These are phyloP conservation scores for Musa schizocarpa DNA, from an alignment of 176 grass and related monocot genomes.

Conservation along the genomic window DNA sequence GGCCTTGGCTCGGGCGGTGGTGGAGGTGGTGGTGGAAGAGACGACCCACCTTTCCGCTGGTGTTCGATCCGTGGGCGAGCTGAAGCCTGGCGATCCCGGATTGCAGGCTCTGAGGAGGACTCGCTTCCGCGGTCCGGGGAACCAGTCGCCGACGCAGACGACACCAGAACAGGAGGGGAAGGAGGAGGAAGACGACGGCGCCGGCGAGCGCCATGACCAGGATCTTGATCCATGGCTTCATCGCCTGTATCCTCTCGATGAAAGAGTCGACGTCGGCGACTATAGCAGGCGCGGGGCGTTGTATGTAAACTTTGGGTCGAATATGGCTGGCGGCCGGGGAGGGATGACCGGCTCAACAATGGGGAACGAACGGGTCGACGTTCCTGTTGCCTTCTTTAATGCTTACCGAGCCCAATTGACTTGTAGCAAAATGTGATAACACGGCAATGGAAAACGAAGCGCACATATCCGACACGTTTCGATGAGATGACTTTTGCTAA, in stretches of 20 bases:
- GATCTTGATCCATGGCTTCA: slow-evolving; percentile 39
- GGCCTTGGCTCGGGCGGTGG: slow-evolving; percentile 18
- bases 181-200: slow-evolving; percentile 18
- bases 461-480: background rate
- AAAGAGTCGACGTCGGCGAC: background rate
- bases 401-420: no score
- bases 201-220: slow-evolving; percentile 23
- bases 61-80: slow-evolving; percentile 24
- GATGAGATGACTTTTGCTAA: background rate
- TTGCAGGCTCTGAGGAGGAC: slow-evolving; percentile 4
- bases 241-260: background rate
- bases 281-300: background rate
- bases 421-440: no score
- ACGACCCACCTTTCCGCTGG: slow-evolving; percentile 36
- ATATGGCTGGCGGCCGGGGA: no score
- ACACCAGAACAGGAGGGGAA: background rate
- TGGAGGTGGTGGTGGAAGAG: slow-evolving; percentile 54
- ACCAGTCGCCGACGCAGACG: slow-evolving; percentile 10
- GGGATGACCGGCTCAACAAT: no score
- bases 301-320: background rate
- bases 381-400: no score
- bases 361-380: no score
- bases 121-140: slow-evolving; percentile 9
- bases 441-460: no score
- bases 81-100: slow-evolving; percentile 35